phyloP scores from a whole-genome alignment of 1,284 basidiomycete genomes.

The Tilletiopsis washingtonensis region DNA sequence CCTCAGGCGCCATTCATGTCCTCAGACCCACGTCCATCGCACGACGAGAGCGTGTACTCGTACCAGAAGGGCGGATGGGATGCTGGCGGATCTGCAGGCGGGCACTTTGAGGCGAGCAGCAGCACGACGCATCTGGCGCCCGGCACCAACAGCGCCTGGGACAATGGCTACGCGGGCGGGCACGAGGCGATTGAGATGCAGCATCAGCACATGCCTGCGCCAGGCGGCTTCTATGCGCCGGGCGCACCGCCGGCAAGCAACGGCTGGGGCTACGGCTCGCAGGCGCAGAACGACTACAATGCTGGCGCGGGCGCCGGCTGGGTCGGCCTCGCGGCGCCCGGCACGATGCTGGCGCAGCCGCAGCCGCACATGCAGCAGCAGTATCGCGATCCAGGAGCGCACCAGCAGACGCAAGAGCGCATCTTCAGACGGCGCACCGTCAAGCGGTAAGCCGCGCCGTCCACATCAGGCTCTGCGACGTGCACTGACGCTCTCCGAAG shows the following conservation, averaged over 20 bases:
- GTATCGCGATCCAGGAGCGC: not conserved
- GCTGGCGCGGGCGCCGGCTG: not conserved
- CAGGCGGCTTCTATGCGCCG: not conserved
- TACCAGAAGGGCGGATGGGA: not conserved
- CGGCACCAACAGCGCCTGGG: not conserved
- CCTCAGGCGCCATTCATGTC: not conserved
- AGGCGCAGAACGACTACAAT: not conserved
- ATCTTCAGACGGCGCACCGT: constrained; percentile 11
- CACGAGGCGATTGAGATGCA: constrained; percentile 9
- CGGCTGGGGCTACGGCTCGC: not conserved
- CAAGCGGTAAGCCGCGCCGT: too few species aligned
- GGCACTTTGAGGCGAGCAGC: not conserved
- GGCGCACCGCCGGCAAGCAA: not conserved
- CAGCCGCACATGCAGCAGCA: not conserved
- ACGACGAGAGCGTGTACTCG: not conserved
- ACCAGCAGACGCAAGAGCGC: constrained; percentile 7
- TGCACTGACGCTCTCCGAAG: too few species aligned
- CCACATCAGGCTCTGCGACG: too few species aligned
- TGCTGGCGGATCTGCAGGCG: not conserved
- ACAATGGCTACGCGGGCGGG: constrained; percentile 1
- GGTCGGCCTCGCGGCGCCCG: constrained; percentile 6
- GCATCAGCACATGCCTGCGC: not conserved
- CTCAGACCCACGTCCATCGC: not conserved
- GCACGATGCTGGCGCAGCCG: constrained; percentile 5
- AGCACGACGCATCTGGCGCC: not conserved